Evolutionary conservation across 2,329 filamentous ascomycete species (phyloP), one percentile per base, ranked within the genome.

Genomic region (Fusarium euwallaceae): DNA sequence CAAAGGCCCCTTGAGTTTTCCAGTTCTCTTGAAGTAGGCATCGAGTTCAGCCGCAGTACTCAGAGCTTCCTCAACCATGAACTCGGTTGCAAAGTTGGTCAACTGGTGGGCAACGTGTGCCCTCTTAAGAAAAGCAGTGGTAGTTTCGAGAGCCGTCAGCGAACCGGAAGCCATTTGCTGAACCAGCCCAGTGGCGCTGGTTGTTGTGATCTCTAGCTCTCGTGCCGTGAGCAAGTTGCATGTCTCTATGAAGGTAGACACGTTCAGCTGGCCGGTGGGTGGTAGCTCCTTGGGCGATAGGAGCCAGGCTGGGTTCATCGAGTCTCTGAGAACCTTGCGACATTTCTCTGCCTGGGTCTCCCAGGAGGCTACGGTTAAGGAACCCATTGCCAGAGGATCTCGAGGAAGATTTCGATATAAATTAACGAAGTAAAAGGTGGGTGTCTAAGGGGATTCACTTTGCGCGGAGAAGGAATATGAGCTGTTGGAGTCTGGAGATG

Each of bases 81-180:
- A 78, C 37, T 78, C 75, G 9, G 73, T 78, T 4, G 71, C 58
- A 24, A 71, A 69, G 29, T 76, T 76, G 4, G 64, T 68, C 3
- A 78, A 51, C n/a, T 78, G 73, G 24, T 78, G 75, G 0, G 60
- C 71, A 22, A 78, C 61, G 32, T 68, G 68, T 3, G 71, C 72
- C 2, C 76, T 62, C 24, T 73, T 75, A 10, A 75, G 76, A 34
- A 76, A 73, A 6, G 75, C 73, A 1, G 6, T 70, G 0, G 53
- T 62, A 5, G 69, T 66, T 6, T 70, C 63, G 10, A 62, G 17
- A 20, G 67, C 58, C 4, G 70, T 67, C 4, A 72, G 32, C 4
- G 48, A 41, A 3, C 62, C 69, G 6, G 63, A 20, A 16, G 29
- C 34, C 58, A 72, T 66, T 17, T 32, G 20, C 3, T 34, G 5